These are phyloP conservation scores for Diaporthe destruens DNA, from an alignment of 2,329 filamentous ascomycete species.

Conservation along the genomic window DNA sequence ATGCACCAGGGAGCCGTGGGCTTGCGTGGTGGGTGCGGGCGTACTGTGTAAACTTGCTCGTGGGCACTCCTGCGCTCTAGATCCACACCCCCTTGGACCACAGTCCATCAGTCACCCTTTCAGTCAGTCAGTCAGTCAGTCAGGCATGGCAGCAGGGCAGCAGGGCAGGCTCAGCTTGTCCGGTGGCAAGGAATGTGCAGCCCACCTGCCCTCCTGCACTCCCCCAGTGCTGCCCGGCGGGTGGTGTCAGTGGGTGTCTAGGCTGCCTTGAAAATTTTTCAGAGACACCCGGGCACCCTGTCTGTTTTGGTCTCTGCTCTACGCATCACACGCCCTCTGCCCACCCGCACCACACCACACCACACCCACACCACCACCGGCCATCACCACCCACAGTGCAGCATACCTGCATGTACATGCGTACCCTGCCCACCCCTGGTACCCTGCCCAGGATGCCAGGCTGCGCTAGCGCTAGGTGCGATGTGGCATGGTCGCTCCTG, in stretches of 20 bases:
- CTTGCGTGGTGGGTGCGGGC: constrained; percentile 15
- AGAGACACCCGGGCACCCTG: constrained; percentile 41
- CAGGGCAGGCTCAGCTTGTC: constrained; percentile 27
- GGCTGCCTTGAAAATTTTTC: constrained; percentile 39
- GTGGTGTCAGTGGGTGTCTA: constrained; percentile 35
- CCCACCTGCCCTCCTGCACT: constrained; percentile 25
- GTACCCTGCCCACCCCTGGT: constrained; percentile 26
- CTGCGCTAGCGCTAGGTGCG: constrained; percentile 26
- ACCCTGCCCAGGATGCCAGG: constrained; percentile 33
- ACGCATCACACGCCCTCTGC: constrained; percentile 38
- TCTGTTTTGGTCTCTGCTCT: constrained; percentile 35
- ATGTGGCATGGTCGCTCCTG: constrained; percentile 27
- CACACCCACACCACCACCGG: constrained; percentile 15
- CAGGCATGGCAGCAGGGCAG: constrained; percentile 19
- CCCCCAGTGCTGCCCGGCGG: constrained; percentile 20
- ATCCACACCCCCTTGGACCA: not conserved
- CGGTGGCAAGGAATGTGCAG: constrained; percentile 37
- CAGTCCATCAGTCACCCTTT: not conserved
- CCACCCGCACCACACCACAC: constrained; percentile 20
- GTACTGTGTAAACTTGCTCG: not conserved
- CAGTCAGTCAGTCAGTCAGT: not conserved
- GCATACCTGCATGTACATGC: constrained; percentile 22
- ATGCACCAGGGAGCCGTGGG: constrained; percentile 28
- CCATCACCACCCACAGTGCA: constrained; percentile 27
- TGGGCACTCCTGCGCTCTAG: constrained; percentile 2